Conservation (phyloP, 1,139 yeast genomes). For the Zygosaccharomyces sapae region DNA sequence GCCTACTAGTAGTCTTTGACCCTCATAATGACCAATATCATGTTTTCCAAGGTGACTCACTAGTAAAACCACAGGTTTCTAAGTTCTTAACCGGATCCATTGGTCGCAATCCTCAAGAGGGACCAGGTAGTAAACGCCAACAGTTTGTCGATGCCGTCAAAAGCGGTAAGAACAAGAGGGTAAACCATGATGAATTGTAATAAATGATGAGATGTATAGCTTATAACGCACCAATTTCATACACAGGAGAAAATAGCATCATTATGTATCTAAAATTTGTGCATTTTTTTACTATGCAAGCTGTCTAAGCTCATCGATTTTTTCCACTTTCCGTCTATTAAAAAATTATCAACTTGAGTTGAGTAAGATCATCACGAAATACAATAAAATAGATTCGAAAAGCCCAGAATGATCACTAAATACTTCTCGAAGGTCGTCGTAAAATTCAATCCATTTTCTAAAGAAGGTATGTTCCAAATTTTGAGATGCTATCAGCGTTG, state of each 20-base stretch:
- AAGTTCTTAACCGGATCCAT: conserved; percentile 19
- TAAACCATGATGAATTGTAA: conserved; percentile 12
- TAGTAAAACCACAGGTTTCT: conserved; percentile 23
- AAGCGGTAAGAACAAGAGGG: conserved; percentile 14
- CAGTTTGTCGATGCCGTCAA: conserved; percentile 20
- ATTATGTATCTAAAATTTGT: neutral
- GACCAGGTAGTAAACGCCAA: conserved; percentile 31
- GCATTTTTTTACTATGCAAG: neutral
- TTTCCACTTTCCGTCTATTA: neutral
- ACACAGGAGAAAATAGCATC: neutral
- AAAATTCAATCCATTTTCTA: conserved; percentile 70
- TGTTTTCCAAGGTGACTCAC: conserved; percentile 17
- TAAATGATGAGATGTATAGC: neutral
- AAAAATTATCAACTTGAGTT: neutral
- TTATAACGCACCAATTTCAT: neutral
- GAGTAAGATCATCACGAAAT: neutral
- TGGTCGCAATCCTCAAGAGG: conserved; percentile 26
- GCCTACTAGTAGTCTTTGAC: conserved; percentile 26
- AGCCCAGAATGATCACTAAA: conserved; percentile 65
- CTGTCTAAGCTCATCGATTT: neutral
- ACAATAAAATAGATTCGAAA: no score
- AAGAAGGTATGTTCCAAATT: conserved; percentile 47
- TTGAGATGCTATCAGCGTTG: neutral
- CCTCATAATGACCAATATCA: conserved; percentile 19
- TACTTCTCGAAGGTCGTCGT: conserved; percentile 73